Evolutionary conservation across 495 filamentous ascomycete genomes (phyloP).

Genomic region (Penicillium ucsense): DNA sequence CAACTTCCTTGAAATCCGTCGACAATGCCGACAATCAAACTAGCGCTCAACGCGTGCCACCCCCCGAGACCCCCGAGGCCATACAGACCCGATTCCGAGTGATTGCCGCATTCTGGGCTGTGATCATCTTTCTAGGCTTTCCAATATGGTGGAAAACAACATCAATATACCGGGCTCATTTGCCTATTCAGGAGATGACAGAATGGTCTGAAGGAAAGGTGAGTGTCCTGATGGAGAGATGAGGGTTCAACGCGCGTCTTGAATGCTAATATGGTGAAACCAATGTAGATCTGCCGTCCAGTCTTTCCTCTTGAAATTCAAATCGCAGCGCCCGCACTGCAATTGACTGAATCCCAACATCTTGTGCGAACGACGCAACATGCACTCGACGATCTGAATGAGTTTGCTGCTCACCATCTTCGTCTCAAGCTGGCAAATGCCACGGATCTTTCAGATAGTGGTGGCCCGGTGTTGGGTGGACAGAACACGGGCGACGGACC

Average conservation of each 20-base stretch:
- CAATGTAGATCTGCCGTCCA: slow-evolving; percentile 65
- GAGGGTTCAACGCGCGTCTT: neutral
- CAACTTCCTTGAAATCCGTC: slow-evolving; percentile 1
- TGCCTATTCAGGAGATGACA: slow-evolving; percentile 81
- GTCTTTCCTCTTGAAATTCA: slow-evolving; percentile 80
- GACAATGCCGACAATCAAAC: slow-evolving; percentile 8
- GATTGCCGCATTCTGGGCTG: slow-evolving; percentile 82
- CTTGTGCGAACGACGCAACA: slow-evolving; percentile 80
- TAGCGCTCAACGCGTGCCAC: slow-evolving; percentile 40
- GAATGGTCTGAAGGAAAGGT: slow-evolving; percentile 92
- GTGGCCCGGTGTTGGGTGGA: neutral
- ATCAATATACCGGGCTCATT: slow-evolving; percentile 75
- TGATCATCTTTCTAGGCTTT: slow-evolving; percentile 74
- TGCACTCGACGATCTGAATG: slow-evolving; percentile 80
- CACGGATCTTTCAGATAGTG: slow-evolving; percentile 9
- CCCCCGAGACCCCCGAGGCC: slow-evolving; percentile 64
- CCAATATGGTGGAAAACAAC: slow-evolving; percentile 98
- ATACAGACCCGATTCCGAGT: slow-evolving; percentile 59
- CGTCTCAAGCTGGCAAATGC: slow-evolving; percentile 59
- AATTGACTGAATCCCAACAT: slow-evolving; percentile 59
- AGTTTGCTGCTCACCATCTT: slow-evolving; percentile 85
- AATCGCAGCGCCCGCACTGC: slow-evolving; percentile 60
- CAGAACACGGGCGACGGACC: slow-evolving; percentile 17
- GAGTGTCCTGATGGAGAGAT: slow-evolving; percentile 8
- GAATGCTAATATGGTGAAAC: slow-evolving; percentile 6